Conservation (phyloP, 768 basidiomycete genomes). For the Lentinus tigrinus region DNA sequence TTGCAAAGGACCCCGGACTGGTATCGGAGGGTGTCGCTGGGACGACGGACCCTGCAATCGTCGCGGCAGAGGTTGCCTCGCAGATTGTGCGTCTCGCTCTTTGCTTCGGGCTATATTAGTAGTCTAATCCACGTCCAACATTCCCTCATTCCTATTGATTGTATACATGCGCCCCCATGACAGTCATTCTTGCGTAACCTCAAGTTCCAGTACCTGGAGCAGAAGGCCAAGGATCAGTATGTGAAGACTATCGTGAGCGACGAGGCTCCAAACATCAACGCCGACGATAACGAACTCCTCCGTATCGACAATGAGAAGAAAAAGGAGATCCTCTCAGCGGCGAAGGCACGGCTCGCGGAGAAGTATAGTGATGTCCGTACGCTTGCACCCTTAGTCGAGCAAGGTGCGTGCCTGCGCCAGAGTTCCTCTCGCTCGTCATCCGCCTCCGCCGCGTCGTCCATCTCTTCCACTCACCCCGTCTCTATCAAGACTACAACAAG, state of each 20-base stretch:
- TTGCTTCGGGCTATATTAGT: background rate
- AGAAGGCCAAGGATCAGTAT: constrained; percentile 89
- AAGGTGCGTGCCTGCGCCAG: constrained; percentile 40
- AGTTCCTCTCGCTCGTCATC: background rate
- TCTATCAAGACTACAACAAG: constrained; percentile 55
- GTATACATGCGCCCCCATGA: background rate
- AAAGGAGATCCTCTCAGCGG: constrained; percentile 64
- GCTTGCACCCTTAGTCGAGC: constrained; percentile 66
- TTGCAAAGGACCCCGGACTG: constrained; percentile 13
- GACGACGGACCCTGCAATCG: constrained; percentile 32
- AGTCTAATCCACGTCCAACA: background rate
- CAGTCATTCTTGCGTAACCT: constrained; percentile 76
- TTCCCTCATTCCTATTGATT: background rate
- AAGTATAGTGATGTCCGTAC: constrained; percentile 61
- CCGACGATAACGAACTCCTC: constrained; percentile 74
- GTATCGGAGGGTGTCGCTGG: constrained; percentile 16
- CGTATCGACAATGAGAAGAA: constrained; percentile 61
- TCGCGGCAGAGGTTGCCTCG: constrained; percentile 56
- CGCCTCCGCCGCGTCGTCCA: background rate
- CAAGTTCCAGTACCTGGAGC: constrained; percentile 88
- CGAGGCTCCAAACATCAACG: constrained; percentile 77
- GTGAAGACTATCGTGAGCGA: constrained; percentile 84
- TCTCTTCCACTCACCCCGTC: background rate
- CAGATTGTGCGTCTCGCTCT: constrained; percentile 50
- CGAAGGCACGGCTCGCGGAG: constrained; percentile 62